Percentiles rank a stretch among this genome's conserved stretches.
These are phyloP conservation scores for Elsinoe perseae DNA, from an alignment of 2,329 filamentous ascomycete genomes.

Conservation along the genomic window DNA sequence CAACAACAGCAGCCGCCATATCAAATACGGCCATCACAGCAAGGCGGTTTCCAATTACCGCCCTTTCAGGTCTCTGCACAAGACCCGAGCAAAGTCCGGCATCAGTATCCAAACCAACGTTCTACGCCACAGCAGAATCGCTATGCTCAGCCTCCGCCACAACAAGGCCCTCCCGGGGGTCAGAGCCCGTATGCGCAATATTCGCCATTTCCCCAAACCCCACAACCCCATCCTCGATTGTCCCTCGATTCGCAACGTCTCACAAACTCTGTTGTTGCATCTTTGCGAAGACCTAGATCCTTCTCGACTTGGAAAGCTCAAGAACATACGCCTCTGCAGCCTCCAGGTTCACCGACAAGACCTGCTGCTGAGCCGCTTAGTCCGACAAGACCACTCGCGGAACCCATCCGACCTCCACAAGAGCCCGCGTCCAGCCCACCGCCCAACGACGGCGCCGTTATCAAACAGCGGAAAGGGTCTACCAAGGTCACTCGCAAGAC, in stretches of 20 bases:
- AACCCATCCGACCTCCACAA: background rate
- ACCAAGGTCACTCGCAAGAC: constrained; percentile 22
- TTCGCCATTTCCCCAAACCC: constrained; percentile 25
- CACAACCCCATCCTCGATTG: constrained; percentile 12
- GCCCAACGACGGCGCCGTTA: background rate
- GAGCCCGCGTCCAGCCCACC: constrained; percentile 1
- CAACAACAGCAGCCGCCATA: constrained; percentile 23
- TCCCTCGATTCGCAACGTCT: constrained; percentile 1
- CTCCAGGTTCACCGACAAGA: constrained; percentile 21
- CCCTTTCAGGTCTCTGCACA: constrained; percentile 42
- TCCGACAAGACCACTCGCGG: constrained; percentile 19
- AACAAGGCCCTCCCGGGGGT: constrained; percentile 8
- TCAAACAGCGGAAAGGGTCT: constrained; percentile 2
- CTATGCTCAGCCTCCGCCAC: constrained; percentile 13
- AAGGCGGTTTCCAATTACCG: constrained; percentile 40
- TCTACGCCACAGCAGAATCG: constrained; percentile 23
- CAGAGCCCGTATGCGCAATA: constrained; percentile 19
- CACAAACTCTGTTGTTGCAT: constrained; percentile 9
- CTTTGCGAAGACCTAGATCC: constrained; percentile 6
- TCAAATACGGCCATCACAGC: constrained; percentile 31
- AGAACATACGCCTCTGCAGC: constrained; percentile 22
- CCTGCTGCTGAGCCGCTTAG: constrained; percentile 30
- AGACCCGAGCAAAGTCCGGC: constrained; percentile 34
- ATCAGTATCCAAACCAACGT: constrained; percentile 23
- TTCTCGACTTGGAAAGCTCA: constrained; percentile 25